Percentiles rank a stretch among this genome's conserved stretches.
Evolutionary conservation across 2,329 filamentous ascomycete genomes (phyloP).

Genomic region (Sporothrix luriei): DNA sequence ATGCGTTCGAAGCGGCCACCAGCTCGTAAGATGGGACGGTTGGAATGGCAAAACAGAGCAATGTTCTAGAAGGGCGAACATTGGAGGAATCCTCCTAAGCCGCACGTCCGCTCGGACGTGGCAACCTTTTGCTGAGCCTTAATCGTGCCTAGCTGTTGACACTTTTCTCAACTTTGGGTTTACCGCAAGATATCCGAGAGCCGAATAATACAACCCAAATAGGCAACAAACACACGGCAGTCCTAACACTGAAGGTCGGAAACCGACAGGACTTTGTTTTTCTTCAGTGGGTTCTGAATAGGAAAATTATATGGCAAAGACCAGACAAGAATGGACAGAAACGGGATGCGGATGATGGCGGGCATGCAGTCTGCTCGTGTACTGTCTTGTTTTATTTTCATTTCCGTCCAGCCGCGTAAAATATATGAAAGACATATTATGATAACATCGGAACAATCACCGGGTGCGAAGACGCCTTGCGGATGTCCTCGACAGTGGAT

Average conservation of each 20-base stretch:
- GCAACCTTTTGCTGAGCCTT: neutral
- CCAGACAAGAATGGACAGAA: neutral
- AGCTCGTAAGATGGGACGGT: neutral
- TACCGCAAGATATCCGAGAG: conserved; percentile 29
- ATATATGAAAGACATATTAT: neutral
- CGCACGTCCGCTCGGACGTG: conserved; percentile 24
- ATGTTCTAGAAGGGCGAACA: conserved; percentile 21
- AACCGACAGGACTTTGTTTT: neutral
- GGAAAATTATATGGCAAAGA: neutral
- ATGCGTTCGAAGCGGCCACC: conserved; percentile 11
- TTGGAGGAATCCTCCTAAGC: neutral
- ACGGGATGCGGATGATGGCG: neutral
- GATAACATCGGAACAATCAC: neutral
- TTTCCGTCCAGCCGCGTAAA: neutral
- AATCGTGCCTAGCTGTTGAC: neutral
- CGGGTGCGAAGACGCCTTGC: neutral
- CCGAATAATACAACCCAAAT: conserved; percentile 19
- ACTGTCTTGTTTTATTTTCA: conserved; percentile 6
- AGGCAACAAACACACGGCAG: neutral
- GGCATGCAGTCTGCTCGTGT: neutral
- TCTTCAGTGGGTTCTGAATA: conserved; percentile 11
- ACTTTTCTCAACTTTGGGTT: neutral
- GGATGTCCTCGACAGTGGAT: neutral
- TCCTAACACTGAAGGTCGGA: neutral
- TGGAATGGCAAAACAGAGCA: neutral